Base-by-base conservation (phyloP, 257 asterid species). In the Gentiana macrophylla region DNA sequence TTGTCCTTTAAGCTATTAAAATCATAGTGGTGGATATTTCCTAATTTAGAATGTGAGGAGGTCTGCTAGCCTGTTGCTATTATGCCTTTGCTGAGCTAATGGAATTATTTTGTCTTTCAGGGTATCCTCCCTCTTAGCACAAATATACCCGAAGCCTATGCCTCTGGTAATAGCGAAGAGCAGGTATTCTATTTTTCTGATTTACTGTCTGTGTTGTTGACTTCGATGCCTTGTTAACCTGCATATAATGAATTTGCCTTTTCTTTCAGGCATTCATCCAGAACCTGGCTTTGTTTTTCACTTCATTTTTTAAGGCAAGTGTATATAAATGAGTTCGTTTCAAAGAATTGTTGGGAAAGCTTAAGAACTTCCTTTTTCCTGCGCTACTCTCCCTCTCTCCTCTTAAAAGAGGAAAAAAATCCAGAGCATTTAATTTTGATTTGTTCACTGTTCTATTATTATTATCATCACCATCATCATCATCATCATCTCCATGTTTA, bases 221-320 rank as follows among this genome's bases (percentile, higher is more conserved):
- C 41, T 37, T 49, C 46, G 3, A 43, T 37, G 32, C 24, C 45
- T 60, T 13, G 3, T 35, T 35, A 3, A 51, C 32, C 3, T 52
- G 24, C 59, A 37, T 47, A 24, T 46, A 35, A 52, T 53, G 61
- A 60, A 6, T 12, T 24, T 44, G 4, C 38, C 48, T 65, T 59
- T 49, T 43, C 71, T 57, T 62, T 41, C 92, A 92, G 99, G 95
- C 91, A 37, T 92, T 92, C 62, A 86, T 92, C 63, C 99, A 92
- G 73, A 92, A 92, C 66, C 65, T 92, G 80, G 99, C 97, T 1
- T 60, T 92, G 81, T 92, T 88, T 70, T 82, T 92, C 74, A 88
- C 99, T 56, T 85, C 99, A 50, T 92, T 88, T 70, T 92, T 62
- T 77, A 92, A 92, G 95, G 99, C 79, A 72, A 76, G 79, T 56